Percentiles rank a stretch among this genome's conserved stretches.
phyloP scores from a whole-genome alignment of 2,329 filamentous ascomycete genomes.

The Penicillium capsulatum region DNA sequence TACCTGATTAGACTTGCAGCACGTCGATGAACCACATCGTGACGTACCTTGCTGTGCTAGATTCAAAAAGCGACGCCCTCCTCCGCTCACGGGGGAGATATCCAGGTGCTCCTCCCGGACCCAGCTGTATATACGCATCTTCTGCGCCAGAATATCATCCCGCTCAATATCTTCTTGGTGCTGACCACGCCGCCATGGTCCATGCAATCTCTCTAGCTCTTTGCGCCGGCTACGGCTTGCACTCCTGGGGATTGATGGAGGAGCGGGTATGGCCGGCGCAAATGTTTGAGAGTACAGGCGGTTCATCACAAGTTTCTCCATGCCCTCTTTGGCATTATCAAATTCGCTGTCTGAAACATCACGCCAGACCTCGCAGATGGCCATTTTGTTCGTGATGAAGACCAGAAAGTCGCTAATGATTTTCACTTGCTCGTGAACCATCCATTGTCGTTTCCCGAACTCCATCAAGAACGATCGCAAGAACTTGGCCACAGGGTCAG shows the following conservation, averaged over 20 bases:
- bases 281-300: constrained; percentile 93
- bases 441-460: constrained; percentile 97
- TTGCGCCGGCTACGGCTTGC: constrained; percentile 63
- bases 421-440: constrained; percentile 99
- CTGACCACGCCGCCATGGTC: constrained; percentile 83
- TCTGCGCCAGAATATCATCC: constrained; percentile 92
- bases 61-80: constrained; percentile 79
- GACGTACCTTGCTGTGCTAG: constrained; percentile 76
- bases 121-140: constrained; percentile 96
- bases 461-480: constrained; percentile 90
- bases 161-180: constrained; percentile 97
- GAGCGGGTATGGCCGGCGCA: constrained; percentile 82
- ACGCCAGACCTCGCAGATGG: constrained; percentile 90
- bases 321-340: constrained; percentile 95
- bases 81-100: constrained; percentile 77
- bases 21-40: neutral
- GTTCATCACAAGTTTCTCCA: constrained; percentile 99
- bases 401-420: constrained; percentile 95
- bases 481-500: constrained; percentile 95
- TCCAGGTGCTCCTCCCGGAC: constrained; percentile 89
- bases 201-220: constrained; percentile 64
- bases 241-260: constrained; percentile 60
- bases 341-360: constrained; percentile 95
- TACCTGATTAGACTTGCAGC: constrained; percentile 21
- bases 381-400: constrained; percentile 99